Evolutionary conservation across 1,284 basidiomycete species (phyloP).

Genomic region (Irpex lacteus): DNA sequence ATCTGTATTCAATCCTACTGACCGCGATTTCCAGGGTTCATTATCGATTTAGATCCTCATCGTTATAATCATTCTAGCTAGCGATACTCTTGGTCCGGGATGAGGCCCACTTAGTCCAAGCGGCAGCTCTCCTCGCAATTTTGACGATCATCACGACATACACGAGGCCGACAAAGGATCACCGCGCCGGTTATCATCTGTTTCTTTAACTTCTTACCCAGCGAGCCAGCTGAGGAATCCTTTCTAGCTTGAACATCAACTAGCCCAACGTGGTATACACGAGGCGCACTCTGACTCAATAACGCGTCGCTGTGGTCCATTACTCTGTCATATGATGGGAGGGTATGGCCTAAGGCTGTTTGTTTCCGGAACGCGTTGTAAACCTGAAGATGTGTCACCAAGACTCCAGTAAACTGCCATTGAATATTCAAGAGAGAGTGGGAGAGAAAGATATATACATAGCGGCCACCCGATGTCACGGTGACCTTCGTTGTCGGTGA

Average conservation of each 20-base stretch:
- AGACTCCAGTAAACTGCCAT: too few species aligned
- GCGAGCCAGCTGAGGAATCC: not conserved
- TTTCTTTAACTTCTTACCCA: not conserved
- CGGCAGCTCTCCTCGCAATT: not conserved
- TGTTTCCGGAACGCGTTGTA: too few species aligned
- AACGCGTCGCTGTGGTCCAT: not conserved
- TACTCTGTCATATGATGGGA: not conserved
- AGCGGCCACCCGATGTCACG: not conserved
- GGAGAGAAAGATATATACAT: too few species aligned
- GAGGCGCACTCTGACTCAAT: not conserved
- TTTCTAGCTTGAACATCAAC: not conserved
- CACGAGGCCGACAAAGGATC: not conserved
- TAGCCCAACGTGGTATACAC: not conserved
- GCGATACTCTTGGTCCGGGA: too few species aligned
- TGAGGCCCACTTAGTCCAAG: not conserved
- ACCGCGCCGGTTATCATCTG: not conserved
- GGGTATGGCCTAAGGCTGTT: not conserved
- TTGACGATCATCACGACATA: not conserved
- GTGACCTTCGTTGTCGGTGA: not conserved
- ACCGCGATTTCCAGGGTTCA: not conserved
- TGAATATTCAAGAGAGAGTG: too few species aligned
- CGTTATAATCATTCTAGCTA: not conserved
- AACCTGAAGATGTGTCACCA: too few species aligned
- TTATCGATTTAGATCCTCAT: not conserved
- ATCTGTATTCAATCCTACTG: not conserved